Conservation (phyloP, 495 filamentous ascomycete species). For the Penicillium parvum region DNA sequence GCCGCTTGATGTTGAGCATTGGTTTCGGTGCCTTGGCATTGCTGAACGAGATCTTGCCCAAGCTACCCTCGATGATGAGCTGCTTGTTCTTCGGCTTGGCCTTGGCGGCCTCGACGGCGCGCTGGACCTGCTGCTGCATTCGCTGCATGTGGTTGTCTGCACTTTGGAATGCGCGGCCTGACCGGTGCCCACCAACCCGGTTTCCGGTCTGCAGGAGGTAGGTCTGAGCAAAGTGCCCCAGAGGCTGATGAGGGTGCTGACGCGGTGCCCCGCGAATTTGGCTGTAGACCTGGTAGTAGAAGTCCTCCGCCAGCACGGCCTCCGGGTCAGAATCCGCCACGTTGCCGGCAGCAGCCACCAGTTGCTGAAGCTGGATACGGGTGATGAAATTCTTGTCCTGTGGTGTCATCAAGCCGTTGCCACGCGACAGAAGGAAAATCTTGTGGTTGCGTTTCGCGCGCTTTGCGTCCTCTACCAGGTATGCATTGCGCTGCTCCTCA, state of each 20-base stretch:
- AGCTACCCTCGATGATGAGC: conserved; percentile 94
- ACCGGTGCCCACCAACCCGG: conserved; percentile 58
- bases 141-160: conserved; percentile 97
- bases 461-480: conserved; percentile 85
- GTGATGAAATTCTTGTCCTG: conserved; percentile 99
- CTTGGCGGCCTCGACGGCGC: conserved; percentile 95
- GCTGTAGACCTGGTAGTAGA: conserved; percentile 96
- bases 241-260: conserved; percentile 82
- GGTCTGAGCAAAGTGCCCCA: conserved; percentile 95
- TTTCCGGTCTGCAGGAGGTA: conserved; percentile 92
- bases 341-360: conserved; percentile 86
- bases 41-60: conserved; percentile 98
- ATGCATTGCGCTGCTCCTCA: conserved; percentile 73
- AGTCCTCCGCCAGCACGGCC: conserved; percentile 80
- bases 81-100: conserved; percentile 96
- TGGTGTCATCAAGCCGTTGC: conserved; percentile 97
- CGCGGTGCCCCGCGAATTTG: conserved; percentile 86
- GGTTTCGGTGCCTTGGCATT: conserved; percentile 96
- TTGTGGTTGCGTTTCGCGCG: conserved; percentile 98
- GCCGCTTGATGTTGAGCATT: conserved; percentile 88
- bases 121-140: conserved; percentile 98
- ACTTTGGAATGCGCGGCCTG: conserved; percentile 62
- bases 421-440: conserved; percentile 86
- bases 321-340: conserved; percentile 75
- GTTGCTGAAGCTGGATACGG: conserved; percentile 92